Conservation (phyloP, 768 basidiomycete species). For the Naganishia vishniacii region DNA sequence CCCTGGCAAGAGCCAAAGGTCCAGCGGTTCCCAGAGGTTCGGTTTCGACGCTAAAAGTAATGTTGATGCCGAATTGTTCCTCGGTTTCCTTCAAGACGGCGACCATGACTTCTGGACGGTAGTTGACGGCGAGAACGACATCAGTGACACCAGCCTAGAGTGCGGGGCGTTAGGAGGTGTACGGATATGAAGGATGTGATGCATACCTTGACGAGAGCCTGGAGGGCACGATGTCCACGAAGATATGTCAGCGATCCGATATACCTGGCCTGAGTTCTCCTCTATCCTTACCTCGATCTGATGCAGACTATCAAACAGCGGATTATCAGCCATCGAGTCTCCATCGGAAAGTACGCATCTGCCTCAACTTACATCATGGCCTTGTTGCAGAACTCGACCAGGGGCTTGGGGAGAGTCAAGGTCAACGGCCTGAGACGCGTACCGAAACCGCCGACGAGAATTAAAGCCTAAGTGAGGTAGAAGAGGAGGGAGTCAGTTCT, state of each 20-base stretch:
- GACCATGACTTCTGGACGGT: conserved; percentile 54
- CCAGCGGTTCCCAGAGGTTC: conserved; percentile 55
- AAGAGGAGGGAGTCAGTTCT: not conserved
- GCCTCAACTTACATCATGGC: conserved; percentile 48
- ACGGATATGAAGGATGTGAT: not conserved
- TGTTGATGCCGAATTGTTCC: conserved; percentile 52
- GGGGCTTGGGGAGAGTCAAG: conserved; percentile 53
- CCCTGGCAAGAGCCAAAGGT: conserved; percentile 52
- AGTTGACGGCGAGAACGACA: conserved; percentile 54
- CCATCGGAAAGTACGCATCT: not conserved
- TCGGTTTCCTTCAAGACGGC: conserved; percentile 52
- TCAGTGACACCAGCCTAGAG: conserved; percentile 52
- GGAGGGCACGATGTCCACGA: not conserved
- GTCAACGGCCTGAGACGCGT: conserved; percentile 53
- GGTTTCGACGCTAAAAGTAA: conserved; percentile 53
- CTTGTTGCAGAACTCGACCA: conserved; percentile 52
- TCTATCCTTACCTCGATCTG: conserved; percentile 48
- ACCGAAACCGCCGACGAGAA: conserved; percentile 55
- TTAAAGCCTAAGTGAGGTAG: conserved; percentile 47
- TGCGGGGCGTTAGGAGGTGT: not conserved
- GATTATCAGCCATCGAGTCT: not conserved
- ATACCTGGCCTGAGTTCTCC: not conserved
- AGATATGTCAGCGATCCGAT: not conserved
- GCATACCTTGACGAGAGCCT: conserved; percentile 50
- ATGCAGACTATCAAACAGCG: conserved; percentile 48